Base-by-base conservation (phyloP, 192 early-diverging fungal species). In the Nowakowskiella sp. region DNA sequence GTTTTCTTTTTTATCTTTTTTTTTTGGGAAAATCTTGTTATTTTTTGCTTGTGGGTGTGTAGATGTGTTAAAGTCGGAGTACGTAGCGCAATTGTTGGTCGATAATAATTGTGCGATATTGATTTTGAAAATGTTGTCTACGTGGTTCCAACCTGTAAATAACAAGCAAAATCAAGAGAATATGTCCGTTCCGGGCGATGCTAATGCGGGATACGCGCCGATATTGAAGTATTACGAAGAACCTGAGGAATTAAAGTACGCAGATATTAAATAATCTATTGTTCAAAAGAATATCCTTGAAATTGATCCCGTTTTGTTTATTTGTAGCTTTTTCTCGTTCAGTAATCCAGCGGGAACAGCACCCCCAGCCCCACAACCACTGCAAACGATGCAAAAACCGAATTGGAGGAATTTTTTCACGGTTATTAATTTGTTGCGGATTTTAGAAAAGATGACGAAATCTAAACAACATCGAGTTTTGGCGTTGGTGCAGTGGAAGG, bases 41-140 rank as follows among this genome's bases (percentile, higher is more conserved):
- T 24, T 26, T 25, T 39, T 53, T 13, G 48, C 31, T 30, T n/a
- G 26, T 29, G 42, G 8, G n/a, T 51, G 6, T 49, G 4, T 39
- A 87, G 83, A 88, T 62, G 68, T 68, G 7, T 53, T 90, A 29
- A 83, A 83, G 47, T 87, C 81, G 62, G 86, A 91, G 62, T 82
- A 90, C 61, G 60, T 90, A 7, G 81, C 77, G 3, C 85, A 87
- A 50, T 67, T 87, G 1, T 70, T 91, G 23, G 74, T 90, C 19
- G 89, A 91, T 58, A 88, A 87, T 19, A 88, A 86, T 42, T 85
- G 86, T 33, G 66, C 87, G n/a, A 76, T 91, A 27, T 57, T 91
- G 4, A 77, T 91, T 27, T 65, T 91, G 6, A 91, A 89, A 55
- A 81, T 91, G 62, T 73, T 90, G n/a, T 69, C 62, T 45, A 59